A percentile compares a stretch with the other conserved stretches of the same genome.
phyloP scores from a whole-genome alignment of 805 yeast genomes.

The Cephaloascus albidus region DNA sequence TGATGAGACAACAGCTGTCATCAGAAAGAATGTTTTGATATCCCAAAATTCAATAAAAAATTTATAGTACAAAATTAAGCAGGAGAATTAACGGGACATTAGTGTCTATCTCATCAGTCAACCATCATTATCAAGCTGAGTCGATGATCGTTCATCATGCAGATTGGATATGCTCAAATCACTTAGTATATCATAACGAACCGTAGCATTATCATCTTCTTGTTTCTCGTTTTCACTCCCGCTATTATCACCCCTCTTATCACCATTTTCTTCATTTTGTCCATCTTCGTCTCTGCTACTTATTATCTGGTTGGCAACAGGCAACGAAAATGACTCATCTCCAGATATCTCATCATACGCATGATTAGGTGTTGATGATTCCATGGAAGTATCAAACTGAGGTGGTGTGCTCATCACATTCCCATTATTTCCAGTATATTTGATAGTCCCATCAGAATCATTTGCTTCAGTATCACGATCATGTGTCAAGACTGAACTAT shows the following conservation, averaged over 20 bases:
- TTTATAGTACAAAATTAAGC: no score
- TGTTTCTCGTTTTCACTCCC: not conserved
- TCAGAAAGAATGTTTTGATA: no score
- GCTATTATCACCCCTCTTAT: not conserved
- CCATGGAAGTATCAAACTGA: slow-evolving; percentile 1
- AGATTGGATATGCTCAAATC: no score
- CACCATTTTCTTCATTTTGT: slow-evolving; percentile 1
- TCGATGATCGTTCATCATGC: no score
- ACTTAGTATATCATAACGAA: not conserved
- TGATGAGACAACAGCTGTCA: no score
- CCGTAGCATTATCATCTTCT: not conserved
- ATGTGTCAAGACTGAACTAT: not conserved
- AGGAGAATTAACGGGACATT: no score
- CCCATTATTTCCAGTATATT: not conserved
- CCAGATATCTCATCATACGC: slow-evolving; percentile 1
- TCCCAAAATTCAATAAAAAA: no score
- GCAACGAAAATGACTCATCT: slow-evolving; percentile 48
- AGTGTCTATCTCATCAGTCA: no score
- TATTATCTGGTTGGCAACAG: slow-evolving; percentile 16
- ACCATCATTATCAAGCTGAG: no score
- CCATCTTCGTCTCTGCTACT: slow-evolving; percentile 7
- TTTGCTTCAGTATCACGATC: slow-evolving; percentile 1
- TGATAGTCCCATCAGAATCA: slow-evolving; percentile 3
- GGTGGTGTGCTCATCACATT: not conserved
- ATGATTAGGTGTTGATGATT: slow-evolving; percentile 1